A percentile compares a stretch with the other conserved stretches of the same genome.
Evolutionary conservation across 2,329 filamentous ascomycete genomes (phyloP).

Genomic region (Huntiella omanensis): DNA sequence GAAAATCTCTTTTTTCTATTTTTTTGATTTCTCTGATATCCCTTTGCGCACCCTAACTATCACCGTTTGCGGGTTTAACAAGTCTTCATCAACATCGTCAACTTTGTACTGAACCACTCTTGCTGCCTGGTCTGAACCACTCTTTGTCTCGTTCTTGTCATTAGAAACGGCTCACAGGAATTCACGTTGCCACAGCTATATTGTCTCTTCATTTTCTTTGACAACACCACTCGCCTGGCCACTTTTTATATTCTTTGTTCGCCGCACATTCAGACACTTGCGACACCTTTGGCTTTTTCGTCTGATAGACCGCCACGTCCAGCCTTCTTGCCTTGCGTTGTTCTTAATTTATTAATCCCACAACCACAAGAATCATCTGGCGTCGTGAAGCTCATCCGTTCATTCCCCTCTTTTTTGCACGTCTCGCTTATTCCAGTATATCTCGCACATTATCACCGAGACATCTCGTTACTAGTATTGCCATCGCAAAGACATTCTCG

Average conservation of each 20-base stretch:
- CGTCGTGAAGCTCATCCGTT: slow-evolving; percentile 5
- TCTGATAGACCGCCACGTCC: neutral
- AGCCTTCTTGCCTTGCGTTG: neutral
- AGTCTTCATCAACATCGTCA: neutral
- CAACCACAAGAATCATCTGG: neutral
- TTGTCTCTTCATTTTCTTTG: slow-evolving; percentile 1
- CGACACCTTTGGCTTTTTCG: neutral
- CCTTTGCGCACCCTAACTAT: no score
- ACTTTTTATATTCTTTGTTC: slow-evolving; percentile 1
- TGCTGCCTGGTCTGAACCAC: slow-evolving; percentile 1
- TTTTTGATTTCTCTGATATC: no score
- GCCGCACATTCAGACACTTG: neutral
- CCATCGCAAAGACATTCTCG: neutral
- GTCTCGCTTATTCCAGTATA: no score
- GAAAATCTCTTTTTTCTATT: no score
- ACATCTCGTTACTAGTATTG: neutral
- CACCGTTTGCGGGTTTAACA: no score
- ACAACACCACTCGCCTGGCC: neutral
- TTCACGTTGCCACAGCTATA: slow-evolving; percentile 6
- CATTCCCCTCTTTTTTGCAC: neutral
- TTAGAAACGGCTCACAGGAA: neutral
- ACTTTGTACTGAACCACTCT: neutral
- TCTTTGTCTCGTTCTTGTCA: no score
- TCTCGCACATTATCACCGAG: no score
- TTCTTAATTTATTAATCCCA: neutral